Conservation (phyloP, 345 rosid genomes). For the Noccaea caerulescens region DNA sequence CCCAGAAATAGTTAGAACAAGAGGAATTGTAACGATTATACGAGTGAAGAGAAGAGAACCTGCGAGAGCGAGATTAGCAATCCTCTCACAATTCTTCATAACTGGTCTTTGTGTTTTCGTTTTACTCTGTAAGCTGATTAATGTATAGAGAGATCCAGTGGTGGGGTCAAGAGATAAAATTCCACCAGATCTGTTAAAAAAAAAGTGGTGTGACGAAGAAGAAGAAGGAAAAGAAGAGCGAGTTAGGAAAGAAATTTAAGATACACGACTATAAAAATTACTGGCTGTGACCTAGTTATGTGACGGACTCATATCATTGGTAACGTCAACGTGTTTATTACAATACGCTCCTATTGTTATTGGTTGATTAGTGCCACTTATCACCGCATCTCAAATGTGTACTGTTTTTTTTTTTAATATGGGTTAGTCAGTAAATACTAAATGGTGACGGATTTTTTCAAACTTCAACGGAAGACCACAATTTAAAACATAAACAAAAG, state of each 20-base stretch:
- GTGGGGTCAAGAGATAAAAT: slow-evolving; percentile 36
- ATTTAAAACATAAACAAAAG: background rate
- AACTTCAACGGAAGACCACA: slow-evolving; percentile 23
- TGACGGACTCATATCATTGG: slow-evolving; percentile 32
- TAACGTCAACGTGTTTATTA: slow-evolving; percentile 31
- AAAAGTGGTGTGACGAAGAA: background rate
- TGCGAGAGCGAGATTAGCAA: slow-evolving; percentile 82
- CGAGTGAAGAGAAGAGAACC: slow-evolving; percentile 46
- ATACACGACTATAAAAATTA: slow-evolving; percentile 25
- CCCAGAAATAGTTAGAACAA: background rate
- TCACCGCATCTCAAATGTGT: slow-evolving; percentile 5
- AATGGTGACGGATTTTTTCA: slow-evolving; percentile 22
- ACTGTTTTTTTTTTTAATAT: background rate
- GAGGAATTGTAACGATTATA: background rate
- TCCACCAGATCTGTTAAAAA: slow-evolving; percentile 34
- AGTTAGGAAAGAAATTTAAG: slow-evolving; percentile 25
- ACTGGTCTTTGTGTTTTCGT: slow-evolving; percentile 26
- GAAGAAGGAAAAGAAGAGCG: slow-evolving; percentile 1
- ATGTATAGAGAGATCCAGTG: slow-evolving; percentile 41
- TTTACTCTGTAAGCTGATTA: slow-evolving; percentile 26
- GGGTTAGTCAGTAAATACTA: background rate
- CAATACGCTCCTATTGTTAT: slow-evolving; percentile 8
- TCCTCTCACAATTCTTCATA: slow-evolving; percentile 81
- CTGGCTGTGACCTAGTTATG: slow-evolving; percentile 32
- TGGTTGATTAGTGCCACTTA: slow-evolving; percentile 23